Base-by-base conservation (phyloP, 352 stramenopile species). In the Phytopythium montanum region DNA sequence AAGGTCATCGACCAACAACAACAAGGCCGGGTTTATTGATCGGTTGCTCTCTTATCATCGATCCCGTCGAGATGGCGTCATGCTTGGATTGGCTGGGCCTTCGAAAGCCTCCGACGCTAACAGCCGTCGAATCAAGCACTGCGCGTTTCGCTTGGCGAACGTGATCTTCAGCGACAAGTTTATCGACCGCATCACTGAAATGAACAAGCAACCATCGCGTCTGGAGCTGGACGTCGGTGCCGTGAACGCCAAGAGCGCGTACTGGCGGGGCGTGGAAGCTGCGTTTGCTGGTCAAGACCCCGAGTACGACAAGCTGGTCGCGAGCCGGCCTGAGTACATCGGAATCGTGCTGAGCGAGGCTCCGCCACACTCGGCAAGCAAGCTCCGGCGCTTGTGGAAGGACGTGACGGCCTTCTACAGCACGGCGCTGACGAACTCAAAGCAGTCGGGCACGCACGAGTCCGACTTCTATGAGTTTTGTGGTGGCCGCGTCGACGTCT, bases 101-200 rank as follows among this genome's bases (percentile, higher is more conserved):
- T 9, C 29, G 29, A 34, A 34, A 34, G n/a, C n/a, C n/a, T n/a
- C n/a, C n/a, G n/a, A n/a, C n/a, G n/a, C n/a, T n/a, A n/a, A n/a
- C n/a, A n/a, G n/a, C n/a, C n/a, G n/a, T n/a, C n/a, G n/a, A n/a
- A n/a, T n/a, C n/a, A 83, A 21, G 38, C 61, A 21, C 68, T 69
- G 19, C 51, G 56, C 45, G 33, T 42, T 41, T 23, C 54, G 2
- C 23, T n/a, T 13, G 55, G 62, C 25, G 26, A 44, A 54, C 16
- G 48, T 23, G 1, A 6, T 38, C 2, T 31, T 51, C 21, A 31
- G n/a, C 8, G 44, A 28, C 31, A n/a, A 31, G 21, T 44, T 44
- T 44, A 18, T 18, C 14, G 38, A 44, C 38, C 38, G 38, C 13
- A 8, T 44, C 3, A 13, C 4, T 23, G 38, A 44, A 18, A 8